Evolutionary conservation across 1,139 yeast genomes (phyloP).

Genomic region (Ashbya aceris): DNA sequence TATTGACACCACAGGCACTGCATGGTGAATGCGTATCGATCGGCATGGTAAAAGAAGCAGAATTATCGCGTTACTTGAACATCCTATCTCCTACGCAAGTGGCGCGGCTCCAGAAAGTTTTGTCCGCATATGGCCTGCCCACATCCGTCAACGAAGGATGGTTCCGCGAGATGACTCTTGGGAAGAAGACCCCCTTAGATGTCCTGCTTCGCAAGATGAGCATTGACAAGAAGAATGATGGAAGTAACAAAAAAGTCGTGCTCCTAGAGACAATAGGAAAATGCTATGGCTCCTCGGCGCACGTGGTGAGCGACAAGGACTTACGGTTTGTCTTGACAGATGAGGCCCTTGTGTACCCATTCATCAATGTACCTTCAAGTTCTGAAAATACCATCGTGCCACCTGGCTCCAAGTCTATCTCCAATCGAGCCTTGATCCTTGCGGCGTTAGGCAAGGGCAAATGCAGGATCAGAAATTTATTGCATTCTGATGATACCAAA

Average conservation of each 20-base stretch:
- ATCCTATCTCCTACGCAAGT: constrained; percentile 88
- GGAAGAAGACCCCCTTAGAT: constrained; percentile 65
- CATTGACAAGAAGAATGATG: constrained; percentile 94
- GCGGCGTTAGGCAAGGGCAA: constrained; percentile 89
- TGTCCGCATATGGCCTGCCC: constrained; percentile 80
- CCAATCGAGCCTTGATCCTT: constrained; percentile 84
- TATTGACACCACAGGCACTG: constrained; percentile 87
- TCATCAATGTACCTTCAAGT: constrained; percentile 35
- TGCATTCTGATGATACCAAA: constrained; percentile 93
- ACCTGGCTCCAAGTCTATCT: constrained; percentile 96
- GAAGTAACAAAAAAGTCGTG: constrained; percentile 80
- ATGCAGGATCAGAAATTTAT: constrained; percentile 70
- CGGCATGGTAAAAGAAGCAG: constrained; percentile 94
- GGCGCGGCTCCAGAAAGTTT: constrained; percentile 75
- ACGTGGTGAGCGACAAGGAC: constrained; percentile 70
- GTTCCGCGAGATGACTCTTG: constrained; percentile 58
- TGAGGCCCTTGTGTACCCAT: constrained; percentile 59
- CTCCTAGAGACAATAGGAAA: constrained; percentile 76
- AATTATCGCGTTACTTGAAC: constrained; percentile 82
- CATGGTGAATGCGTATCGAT: constrained; percentile 98
- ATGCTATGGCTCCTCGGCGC: constrained; percentile 84
- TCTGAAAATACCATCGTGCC: constrained; percentile 50
- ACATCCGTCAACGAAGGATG: constrained; percentile 66
- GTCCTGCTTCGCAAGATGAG: constrained; percentile 75
- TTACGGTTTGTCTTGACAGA: constrained; percentile 79